Conservation (phyloP, 768 basidiomycete species). For the Tylopilus felleus region DNA sequence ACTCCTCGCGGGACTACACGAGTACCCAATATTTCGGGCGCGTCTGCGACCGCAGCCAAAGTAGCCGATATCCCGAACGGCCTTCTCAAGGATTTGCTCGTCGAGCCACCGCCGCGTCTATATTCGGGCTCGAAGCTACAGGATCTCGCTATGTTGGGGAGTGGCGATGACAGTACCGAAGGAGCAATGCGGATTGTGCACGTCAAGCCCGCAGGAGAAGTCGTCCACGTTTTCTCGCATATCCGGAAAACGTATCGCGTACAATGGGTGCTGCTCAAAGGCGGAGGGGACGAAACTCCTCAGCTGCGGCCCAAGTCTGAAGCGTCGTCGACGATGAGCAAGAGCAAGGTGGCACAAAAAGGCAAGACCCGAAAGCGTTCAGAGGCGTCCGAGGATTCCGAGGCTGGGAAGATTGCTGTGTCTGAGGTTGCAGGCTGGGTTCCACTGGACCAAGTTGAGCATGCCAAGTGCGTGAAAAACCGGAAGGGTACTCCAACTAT, state of each 20-base stretch:
- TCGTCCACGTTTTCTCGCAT: conserved; percentile 86
- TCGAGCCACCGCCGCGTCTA: conserved; percentile 23
- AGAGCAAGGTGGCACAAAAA: conserved; percentile 7
- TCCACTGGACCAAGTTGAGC: conserved; percentile 48
- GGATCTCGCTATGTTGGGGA: background rate
- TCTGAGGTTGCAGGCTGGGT: conserved; percentile 46
- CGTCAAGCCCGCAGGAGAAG: conserved; percentile 55
- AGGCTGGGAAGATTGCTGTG: conserved; percentile 3
- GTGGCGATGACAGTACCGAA: background rate
- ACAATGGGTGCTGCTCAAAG: conserved; percentile 67
- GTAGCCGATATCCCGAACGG: conserved; percentile 32
- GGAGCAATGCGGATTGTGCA: conserved; percentile 36
- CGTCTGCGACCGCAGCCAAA: conserved; percentile 35
- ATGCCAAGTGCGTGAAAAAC: conserved; percentile 54
- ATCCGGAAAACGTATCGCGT: conserved; percentile 82
- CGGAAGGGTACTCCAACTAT: background rate
- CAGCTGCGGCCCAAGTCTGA: conserved; percentile 6
- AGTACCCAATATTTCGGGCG: conserved; percentile 52
- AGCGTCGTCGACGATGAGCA: conserved; percentile 10
- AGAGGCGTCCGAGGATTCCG: conserved; percentile 10
- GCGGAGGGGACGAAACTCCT: conserved; percentile 49
- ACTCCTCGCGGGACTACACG: conserved; percentile 84
- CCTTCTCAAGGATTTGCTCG: conserved; percentile 41
- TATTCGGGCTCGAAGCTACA: conserved; percentile 2
- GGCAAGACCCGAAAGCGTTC: conserved; percentile 12